Evolutionary conservation across 2,329 filamentous ascomycete species (phyloP).

Genomic region (Colletotrichum ledebouriae): DNA sequence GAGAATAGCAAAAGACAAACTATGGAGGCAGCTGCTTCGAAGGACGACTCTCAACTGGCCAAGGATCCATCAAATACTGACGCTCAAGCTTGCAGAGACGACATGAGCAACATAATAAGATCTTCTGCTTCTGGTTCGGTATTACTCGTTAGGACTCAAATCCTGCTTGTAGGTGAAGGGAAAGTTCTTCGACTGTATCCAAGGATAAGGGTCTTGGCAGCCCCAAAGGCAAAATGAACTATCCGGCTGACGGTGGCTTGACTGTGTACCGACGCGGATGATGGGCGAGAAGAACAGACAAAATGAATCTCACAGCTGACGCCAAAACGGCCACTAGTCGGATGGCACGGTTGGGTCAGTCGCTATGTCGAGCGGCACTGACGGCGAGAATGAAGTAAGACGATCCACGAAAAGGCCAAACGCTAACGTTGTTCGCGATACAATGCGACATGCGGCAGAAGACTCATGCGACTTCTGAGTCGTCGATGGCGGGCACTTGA

Average conservation of each 20-base stretch:
- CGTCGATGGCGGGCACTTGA: slow-evolving; percentile 38
- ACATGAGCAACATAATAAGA: not conserved
- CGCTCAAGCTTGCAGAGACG: not conserved
- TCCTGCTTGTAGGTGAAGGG: not conserved
- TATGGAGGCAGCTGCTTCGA: too few relatives aligned
- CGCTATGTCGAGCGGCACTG: slow-evolving; percentile 28
- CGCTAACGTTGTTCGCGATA: slow-evolving; percentile 19
- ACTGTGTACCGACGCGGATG: slow-evolving; percentile 6
- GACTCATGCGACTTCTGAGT: slow-evolving; percentile 19
- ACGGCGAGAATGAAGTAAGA: slow-evolving; percentile 18
- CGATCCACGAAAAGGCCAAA: slow-evolving; percentile 6
- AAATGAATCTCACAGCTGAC: slow-evolving; percentile 21
- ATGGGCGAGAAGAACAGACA: slow-evolving; percentile 2
- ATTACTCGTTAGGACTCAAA: not conserved
- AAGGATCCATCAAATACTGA: too few relatives aligned
- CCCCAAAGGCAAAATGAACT: slow-evolving; percentile 9
- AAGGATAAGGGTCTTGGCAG: slow-evolving; percentile 1
- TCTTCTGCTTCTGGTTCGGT: not conserved
- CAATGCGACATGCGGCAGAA: slow-evolving; percentile 27
- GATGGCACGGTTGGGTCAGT: slow-evolving; percentile 21
- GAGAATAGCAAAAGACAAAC: too few relatives aligned
- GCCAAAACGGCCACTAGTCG: slow-evolving; percentile 19
- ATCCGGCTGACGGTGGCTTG: slow-evolving; percentile 22
- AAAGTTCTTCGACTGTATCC: not conserved
- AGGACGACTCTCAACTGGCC: too few relatives aligned